Conservation (phyloP, 805 yeast genomes). For the Zygotorulaspora danielsina region DNA sequence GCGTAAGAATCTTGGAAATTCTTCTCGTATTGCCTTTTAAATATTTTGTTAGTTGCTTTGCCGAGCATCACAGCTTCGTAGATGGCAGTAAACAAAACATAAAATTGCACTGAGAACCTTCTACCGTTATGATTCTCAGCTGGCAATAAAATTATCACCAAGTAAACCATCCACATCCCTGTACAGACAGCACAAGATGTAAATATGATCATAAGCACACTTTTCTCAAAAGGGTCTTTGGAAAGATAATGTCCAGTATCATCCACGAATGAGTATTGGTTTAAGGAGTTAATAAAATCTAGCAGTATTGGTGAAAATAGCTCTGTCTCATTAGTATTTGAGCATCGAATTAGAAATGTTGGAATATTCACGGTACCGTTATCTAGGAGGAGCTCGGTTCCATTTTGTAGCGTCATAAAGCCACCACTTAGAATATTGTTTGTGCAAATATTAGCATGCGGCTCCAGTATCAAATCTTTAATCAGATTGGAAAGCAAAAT, state of each 20-base stretch:
- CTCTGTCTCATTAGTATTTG: constrained; percentile 1
- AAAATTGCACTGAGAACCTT: constrained; percentile 53
- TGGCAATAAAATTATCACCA: constrained; percentile 49
- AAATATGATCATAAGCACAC: constrained; percentile 45
- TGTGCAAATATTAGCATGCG: constrained; percentile 14
- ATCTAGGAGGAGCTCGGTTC: background rate
- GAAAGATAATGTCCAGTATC: constrained; percentile 10
- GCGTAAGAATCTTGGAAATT: constrained; percentile 52
- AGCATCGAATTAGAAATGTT: constrained; percentile 15
- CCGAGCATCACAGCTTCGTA: constrained; percentile 50
- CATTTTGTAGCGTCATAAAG: constrained; percentile 9
- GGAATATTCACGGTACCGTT: constrained; percentile 22
- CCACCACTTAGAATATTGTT: constrained; percentile 21
- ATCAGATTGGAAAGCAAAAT: constrained; percentile 13
- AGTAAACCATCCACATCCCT: constrained; percentile 65
- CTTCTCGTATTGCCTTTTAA: constrained; percentile 46
- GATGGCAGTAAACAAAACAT: constrained; percentile 54
- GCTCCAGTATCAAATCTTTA: constrained; percentile 7
- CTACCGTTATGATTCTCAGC: constrained; percentile 44
- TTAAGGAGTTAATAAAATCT: constrained; percentile 7
- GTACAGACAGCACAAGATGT: constrained; percentile 53
- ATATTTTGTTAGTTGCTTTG: constrained; percentile 40
- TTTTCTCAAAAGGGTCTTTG: constrained; percentile 37
- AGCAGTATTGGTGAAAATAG: constrained; percentile 7
- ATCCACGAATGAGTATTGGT: constrained; percentile 6